phyloP scores from a whole-genome alignment of 2,329 filamentous ascomycete species.

The Pseudogymnoascus sp. region DNA sequence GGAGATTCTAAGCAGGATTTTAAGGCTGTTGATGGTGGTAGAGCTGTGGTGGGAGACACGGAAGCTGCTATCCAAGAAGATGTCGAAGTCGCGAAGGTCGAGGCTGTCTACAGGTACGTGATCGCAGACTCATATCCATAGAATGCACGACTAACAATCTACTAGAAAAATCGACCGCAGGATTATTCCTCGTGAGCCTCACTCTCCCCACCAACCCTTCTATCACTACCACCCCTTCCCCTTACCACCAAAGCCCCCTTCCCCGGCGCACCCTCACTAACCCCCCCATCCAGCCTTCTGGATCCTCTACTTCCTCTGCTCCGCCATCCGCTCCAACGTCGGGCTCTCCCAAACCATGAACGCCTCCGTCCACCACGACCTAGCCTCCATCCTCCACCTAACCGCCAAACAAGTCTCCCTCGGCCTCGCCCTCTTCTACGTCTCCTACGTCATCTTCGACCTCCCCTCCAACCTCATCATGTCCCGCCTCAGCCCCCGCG shows the following conservation, averaged over 20 bases:
- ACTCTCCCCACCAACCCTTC: background rate
- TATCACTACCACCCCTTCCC: constrained; percentile 5
- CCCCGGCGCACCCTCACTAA: constrained; percentile 7
- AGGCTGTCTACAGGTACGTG: constrained; percentile 32
- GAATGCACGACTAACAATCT: background rate
- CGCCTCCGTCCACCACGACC: constrained; percentile 58
- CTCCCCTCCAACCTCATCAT: constrained; percentile 83
- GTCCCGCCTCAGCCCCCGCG: constrained; percentile 73
- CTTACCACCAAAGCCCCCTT: background rate
- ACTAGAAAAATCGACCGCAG: constrained; percentile 46
- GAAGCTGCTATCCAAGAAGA: constrained; percentile 17
- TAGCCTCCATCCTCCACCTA: constrained; percentile 63
- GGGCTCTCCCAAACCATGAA: constrained; percentile 97
- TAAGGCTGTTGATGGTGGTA: constrained; percentile 8
- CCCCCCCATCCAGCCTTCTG: constrained; percentile 59
- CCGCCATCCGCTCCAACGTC: constrained; percentile 84
- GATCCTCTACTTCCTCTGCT: constrained; percentile 86
- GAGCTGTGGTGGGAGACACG: background rate
- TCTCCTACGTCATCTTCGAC: constrained; percentile 86
- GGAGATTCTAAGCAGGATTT: background rate
- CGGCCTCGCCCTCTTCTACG: constrained; percentile 81
- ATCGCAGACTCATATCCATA: background rate
- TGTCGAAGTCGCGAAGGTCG: constrained; percentile 26
- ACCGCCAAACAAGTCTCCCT: constrained; percentile 73
- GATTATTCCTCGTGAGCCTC: constrained; percentile 41